Evolutionary conservation across 371 early-diverging fungal species (phyloP).

Genomic region (Quaeritorhiza haematococci): DNA sequence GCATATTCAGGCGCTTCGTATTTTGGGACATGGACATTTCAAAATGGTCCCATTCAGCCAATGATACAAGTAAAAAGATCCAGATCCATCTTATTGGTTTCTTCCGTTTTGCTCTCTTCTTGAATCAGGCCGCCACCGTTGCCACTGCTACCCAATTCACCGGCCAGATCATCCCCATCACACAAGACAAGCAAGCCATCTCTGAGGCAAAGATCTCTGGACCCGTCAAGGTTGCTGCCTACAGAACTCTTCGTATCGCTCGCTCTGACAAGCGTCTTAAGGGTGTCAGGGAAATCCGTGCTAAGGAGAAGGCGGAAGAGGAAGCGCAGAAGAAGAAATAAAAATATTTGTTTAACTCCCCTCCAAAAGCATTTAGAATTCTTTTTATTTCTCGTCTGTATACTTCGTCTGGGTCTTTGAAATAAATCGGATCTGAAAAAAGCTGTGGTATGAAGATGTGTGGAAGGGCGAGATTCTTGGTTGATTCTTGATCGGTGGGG

Average conservation of each 20-base stretch:
- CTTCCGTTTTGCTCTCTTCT: neutral
- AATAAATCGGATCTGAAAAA: too few species aligned
- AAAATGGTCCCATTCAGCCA: too few species aligned
- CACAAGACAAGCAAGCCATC: conserved; percentile 78
- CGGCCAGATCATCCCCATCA: conserved; percentile 69
- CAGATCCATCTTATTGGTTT: too few species aligned
- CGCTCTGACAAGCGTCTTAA: conserved; percentile 74
- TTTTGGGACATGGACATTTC: too few species aligned
- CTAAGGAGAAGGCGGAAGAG: conserved; percentile 37
- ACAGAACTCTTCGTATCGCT: conserved; percentile 84
- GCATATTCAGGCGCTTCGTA: too few species aligned
- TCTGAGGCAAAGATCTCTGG: conserved; percentile 69
- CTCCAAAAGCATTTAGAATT: too few species aligned
- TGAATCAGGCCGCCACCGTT: conserved; percentile 55
- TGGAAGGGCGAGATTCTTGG: too few species aligned
- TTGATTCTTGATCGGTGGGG: too few species aligned
- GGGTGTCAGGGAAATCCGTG: conserved; percentile 76
- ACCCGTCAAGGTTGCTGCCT: conserved; percentile 57
- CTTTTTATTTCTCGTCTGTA: too few species aligned
- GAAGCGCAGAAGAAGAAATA: conserved; percentile 28
- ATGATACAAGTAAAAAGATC: too few species aligned
- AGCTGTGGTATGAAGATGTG: too few species aligned
- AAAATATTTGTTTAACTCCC: neutral
- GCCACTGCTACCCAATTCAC: conserved; percentile 68
- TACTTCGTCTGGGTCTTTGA: too few species aligned